Conservation (phyloP, 495 filamentous ascomycete species). For the Penicillium cinerascens region DNA sequence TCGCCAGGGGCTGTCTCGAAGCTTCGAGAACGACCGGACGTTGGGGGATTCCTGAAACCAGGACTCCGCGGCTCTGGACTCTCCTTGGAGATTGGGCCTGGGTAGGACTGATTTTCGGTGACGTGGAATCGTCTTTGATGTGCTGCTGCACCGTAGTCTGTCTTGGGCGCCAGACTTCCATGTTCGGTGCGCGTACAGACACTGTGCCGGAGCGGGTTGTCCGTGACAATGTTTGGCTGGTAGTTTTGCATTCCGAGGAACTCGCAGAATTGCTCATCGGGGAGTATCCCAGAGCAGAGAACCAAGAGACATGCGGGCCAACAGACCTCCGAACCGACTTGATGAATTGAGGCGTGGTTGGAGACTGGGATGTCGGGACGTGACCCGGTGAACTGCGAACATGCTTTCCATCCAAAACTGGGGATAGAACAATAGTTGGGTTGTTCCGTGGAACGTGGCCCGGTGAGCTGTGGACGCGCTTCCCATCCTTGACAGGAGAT, state of each 20-base stretch:
- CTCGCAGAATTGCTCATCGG: background rate
- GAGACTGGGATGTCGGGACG: background rate
- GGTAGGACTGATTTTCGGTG: background rate
- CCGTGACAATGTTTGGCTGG: background rate
- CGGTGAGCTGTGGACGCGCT: background rate
- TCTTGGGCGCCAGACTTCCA: constrained; percentile 2
- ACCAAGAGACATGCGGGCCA: constrained; percentile 3
- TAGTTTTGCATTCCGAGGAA: background rate
- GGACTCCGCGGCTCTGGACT: background rate
- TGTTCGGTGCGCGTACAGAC: background rate
- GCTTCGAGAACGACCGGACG: background rate
- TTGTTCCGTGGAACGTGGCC: background rate
- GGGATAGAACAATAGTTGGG: constrained; percentile 1
- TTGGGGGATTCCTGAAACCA: background rate
- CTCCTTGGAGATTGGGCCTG: background rate
- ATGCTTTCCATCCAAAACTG: constrained; percentile 1
- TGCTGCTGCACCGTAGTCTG: background rate
- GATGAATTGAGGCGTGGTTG: background rate
- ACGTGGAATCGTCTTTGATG: background rate
- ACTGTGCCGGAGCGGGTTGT: background rate
- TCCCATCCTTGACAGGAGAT: background rate
- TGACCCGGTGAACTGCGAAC: background rate
- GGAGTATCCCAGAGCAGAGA: constrained; percentile 3
- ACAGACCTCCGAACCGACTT: background rate
- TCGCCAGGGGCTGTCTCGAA: background rate